Evolutionary conservation across 176 grass and related monocot genomes (phyloP).

Genomic region (Hordeum marinum): DNA sequence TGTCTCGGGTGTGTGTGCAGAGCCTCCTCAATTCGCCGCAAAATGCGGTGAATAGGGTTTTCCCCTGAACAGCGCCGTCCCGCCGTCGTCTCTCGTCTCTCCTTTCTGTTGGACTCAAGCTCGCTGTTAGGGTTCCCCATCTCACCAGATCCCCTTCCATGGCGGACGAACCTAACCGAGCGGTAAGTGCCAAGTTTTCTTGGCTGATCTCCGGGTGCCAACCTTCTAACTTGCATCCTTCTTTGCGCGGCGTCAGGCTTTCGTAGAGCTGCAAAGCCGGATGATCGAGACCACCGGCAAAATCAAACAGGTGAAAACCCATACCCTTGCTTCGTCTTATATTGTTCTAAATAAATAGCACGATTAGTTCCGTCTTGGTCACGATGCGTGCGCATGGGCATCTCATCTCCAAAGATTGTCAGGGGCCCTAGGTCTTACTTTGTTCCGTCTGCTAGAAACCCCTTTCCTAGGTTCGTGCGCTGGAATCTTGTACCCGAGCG

Average conservation of each 20-base stretch:
- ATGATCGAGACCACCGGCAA: conserved; percentile 73
- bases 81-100: conserved; percentile 4
- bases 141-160: conserved; percentile 19
- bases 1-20: no score
- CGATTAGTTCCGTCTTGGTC: neutral
- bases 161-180: conserved; percentile 70
- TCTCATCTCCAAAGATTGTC: neutral
- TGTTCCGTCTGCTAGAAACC: neutral
- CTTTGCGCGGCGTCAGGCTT: conserved; percentile 43
- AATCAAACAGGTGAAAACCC: conserved; percentile 62
- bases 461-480: neutral
- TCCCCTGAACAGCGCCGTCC: neutral
- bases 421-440: neutral
- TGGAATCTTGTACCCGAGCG: neutral
- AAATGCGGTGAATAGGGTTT: no score
- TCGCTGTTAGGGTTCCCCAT: conserved; percentile 35
- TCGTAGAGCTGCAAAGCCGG: conserved; percentile 76
- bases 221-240: neutral
- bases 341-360: neutral
- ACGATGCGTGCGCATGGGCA: neutral
- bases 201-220: neutral
- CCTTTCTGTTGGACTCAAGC: conserved; percentile 3
- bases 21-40: no score
- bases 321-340: neutral
- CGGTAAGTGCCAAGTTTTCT: conserved; percentile 22